Base-by-base conservation (phyloP, 2,329 filamentous ascomycete genomes). In the Geosmithia morbida region DNA sequence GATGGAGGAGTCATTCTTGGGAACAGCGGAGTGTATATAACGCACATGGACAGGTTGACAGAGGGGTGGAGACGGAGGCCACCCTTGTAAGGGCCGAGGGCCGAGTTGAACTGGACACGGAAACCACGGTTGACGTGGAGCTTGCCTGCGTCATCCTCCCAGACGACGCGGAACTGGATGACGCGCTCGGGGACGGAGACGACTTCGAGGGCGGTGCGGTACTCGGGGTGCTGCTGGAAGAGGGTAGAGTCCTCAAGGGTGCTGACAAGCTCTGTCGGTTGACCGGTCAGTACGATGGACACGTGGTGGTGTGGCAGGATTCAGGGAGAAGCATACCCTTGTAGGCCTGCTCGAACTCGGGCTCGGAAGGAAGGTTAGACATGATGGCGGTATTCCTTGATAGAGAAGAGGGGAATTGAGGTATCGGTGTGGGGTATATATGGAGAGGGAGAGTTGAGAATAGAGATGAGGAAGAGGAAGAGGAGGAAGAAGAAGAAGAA, bases 291-390 rank as follows among this genome's bases (percentile, higher is more conserved):
- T 50, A 30, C 3, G 11, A 37, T 13, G 33, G 22, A 26, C 22
- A 26, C 8, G 33, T 37, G 33, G 11, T 37, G 11, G 11, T 3
- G 11, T 6, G 33, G 16, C 22, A 26, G 8, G 22, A 26, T 4
- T 5, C 22, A 26, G 8, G 8, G 22, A 26, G 8, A 26, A 26
- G 26, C 75, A 61, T 71, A 94, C 87, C 87, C 67, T 88, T 87
- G 80, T 94, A 94, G 62, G 90, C 90, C 79, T 97, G 90, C 81
- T 96, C 82, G 74, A 97, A 97, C 75, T 98, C 90, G 62, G 92
- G 90, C 79, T 97, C 90, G 54, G 72, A 71, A 46, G 86, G 80
- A 61, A 92, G 76, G 74, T 92, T 83, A 56, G 88, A 85, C 86
- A 94, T 92, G 20, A 26, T 46, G 22, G 14, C 19, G 3, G n/a